A percentile compares a stretch with the other conserved stretches of the same genome.
These are phyloP conservation scores for Platanthera zijinensis DNA, from an alignment of 106 monocot species.

Conservation along the genomic window DNA sequence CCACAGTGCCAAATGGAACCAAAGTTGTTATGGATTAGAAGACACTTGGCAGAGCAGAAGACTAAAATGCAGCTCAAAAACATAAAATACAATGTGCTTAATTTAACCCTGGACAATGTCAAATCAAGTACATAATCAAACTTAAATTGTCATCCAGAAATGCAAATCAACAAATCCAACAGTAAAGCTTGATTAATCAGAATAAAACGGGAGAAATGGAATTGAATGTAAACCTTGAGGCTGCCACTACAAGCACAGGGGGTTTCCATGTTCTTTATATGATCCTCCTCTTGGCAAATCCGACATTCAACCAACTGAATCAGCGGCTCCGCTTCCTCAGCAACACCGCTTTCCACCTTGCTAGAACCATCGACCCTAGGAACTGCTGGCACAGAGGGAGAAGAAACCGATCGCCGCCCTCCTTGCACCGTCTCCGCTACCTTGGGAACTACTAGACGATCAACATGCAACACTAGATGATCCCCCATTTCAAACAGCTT, in stretches of 20 bases:
- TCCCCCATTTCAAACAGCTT: constrained; percentile 9
- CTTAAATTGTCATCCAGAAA: not conserved
- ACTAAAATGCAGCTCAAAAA: not conserved
- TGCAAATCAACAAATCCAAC: not conserved
- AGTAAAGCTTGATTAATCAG: not conserved
- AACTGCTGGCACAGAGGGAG: not conserved
- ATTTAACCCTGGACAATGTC: not conserved
- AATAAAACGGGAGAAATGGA: not conserved
- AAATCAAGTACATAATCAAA: not conserved
- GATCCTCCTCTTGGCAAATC: constrained; percentile 93
- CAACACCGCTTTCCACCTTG: not conserved
- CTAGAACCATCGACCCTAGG: not conserved
- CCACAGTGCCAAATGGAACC: too few species aligned
- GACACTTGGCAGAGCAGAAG: not conserved
- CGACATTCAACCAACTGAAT: constrained; percentile 73
- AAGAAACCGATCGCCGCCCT: not conserved
- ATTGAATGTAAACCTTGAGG: constrained; percentile 50
- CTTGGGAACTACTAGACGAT: constrained; percentile 9
- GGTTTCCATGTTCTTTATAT: constrained; percentile 61
- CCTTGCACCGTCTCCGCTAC: not conserved
- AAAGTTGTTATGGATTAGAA: not conserved
- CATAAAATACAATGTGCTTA: not conserved
- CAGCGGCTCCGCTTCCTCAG: constrained; percentile 66
- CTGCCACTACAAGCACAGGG: constrained; percentile 95
- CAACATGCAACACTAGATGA: constrained; percentile 22